These are phyloP conservation scores for Spinacia oleracea DNA, from an alignment of 179 eudicot species.

Conservation along the genomic window DNA sequence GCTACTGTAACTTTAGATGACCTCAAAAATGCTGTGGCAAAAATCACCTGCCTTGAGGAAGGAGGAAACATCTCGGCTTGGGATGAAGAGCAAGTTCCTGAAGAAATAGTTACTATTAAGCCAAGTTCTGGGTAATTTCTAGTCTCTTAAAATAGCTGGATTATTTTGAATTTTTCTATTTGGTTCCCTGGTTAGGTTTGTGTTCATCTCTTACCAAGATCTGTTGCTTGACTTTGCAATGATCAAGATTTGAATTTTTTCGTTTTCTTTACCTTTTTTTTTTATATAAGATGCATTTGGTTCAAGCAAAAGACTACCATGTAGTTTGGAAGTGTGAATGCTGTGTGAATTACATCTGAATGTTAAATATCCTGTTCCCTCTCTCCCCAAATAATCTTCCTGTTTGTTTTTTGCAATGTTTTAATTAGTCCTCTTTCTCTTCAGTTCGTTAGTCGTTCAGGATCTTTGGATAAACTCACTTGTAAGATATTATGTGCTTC, in stretches of 20 bases:
- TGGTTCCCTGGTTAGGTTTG: background rate
- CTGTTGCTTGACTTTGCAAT: constrained; percentile 14
- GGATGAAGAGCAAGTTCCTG: constrained; percentile 82
- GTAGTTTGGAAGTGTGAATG: too few species aligned
- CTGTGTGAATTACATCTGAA: too few species aligned
- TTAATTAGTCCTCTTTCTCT: too few species aligned
- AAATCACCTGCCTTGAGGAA: constrained; percentile 57
- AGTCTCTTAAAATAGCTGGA: background rate
- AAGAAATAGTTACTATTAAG: constrained; percentile 60
- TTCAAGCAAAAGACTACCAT: too few species aligned
- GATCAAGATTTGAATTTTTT: background rate
- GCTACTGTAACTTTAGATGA: constrained; percentile 63
- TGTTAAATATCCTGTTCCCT: too few species aligned
- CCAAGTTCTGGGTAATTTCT: constrained; percentile 70
- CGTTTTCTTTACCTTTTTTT: background rate
- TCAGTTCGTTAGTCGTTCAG: too few species aligned
- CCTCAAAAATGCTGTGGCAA: constrained; percentile 48
- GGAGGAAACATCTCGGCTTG: constrained; percentile 53
- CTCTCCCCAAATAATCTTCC: too few species aligned
- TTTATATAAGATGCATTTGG: background rate
- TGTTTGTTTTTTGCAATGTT: too few species aligned
- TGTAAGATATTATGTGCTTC: too few species aligned
- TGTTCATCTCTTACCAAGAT: background rate
- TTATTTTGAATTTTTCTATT: background rate
- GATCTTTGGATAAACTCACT: too few species aligned